Evolutionary conservation across 208 protist genomes (phyloP).

Genomic region (Trypanosomatidae sp.): DNA sequence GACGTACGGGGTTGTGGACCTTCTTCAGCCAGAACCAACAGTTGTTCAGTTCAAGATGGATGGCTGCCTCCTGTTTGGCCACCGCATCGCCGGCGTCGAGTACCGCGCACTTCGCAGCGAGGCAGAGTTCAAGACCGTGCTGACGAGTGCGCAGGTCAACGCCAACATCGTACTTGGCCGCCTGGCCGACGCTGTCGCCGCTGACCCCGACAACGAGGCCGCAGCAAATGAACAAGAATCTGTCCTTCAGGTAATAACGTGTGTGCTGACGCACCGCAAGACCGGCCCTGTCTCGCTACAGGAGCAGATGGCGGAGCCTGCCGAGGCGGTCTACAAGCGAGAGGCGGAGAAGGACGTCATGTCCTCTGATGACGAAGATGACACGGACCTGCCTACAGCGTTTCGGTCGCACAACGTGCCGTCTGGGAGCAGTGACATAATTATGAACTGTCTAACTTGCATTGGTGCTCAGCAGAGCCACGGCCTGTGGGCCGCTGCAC

Average conservation of each 20-base stretch:
- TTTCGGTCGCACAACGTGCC: conserved; percentile 24
- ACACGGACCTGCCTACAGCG: neutral
- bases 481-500: conserved; percentile 13
- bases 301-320: conserved; percentile 13
- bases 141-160: conserved; percentile 34
- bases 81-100: conserved; percentile 29
- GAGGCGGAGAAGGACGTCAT: neutral
- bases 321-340: conserved; percentile 3
- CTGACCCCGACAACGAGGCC: conserved; percentile 8
- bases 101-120: conserved; percentile 25
- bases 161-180: conserved; percentile 18
- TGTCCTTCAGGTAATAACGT: conserved; percentile 37
- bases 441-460: conserved; percentile 26
- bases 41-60: conserved; percentile 19
- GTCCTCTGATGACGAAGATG: conserved; percentile 29
- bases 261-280: conserved; percentile 35
- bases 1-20: conserved; percentile 35
- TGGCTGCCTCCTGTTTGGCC: conserved; percentile 26
- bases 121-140: conserved; percentile 22
- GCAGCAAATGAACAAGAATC: conserved; percentile 16
- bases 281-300: conserved; percentile 20
- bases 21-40: conserved; percentile 24
- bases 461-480: conserved; percentile 19
- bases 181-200: conserved; percentile 21
- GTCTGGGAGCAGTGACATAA: conserved; percentile 14